Base-by-base conservation (phyloP, 2,329 filamentous ascomycete species). In the Pseudocercospora eumusae region DNA sequence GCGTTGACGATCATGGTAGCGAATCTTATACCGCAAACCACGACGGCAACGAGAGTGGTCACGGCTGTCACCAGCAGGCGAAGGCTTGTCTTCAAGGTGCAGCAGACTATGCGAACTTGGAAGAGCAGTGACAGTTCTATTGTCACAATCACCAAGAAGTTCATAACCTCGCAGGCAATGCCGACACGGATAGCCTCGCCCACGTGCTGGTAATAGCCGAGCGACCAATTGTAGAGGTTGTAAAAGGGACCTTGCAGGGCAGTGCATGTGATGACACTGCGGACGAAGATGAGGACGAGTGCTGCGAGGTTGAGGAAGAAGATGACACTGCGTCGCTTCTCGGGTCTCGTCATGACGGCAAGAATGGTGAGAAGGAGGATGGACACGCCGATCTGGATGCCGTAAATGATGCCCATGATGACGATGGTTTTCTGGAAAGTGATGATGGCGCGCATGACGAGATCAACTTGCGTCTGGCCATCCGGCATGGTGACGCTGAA, bases 361-460 rank as follows among this genome's bases (percentile, higher is more conserved):
- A 93, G 78, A 28, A 89, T 80, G 47, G 88, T 68, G 18, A 93
- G 78, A 70, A 92, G 84, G 63, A 88, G 76, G 61, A 88, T 66
- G 52, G 84, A 85, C 23, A 88, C 85, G 28, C 91, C 91, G 56
- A 92, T 81, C 73, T 93, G 90, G 18, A 83, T 77, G 57, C 84
- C 87, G 73, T 88, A 91, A 76, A 87, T 88, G 79, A 90, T 86
- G 72, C 76, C 80, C 36, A 60, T 64, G 15, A 65, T 60, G 61
- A 80, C 74, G 62, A 79, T 79, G 71, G 83, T 83, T 61, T 77
- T 73, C 58, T 81, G 74, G 55, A 79, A 80, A 3, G 64, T 58
- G 66, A 85, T 75, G 42, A 88, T 62, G 2, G 75, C 71, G 8
- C 65, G 52, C 61, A 87, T 73, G 47, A 73, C 68, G 42, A 82